Percentiles rank a stretch among this genome's conserved stretches.
Evolutionary conservation across 768 basidiomycete species (phyloP).

Genomic region (Pleurotus platypus): DNA sequence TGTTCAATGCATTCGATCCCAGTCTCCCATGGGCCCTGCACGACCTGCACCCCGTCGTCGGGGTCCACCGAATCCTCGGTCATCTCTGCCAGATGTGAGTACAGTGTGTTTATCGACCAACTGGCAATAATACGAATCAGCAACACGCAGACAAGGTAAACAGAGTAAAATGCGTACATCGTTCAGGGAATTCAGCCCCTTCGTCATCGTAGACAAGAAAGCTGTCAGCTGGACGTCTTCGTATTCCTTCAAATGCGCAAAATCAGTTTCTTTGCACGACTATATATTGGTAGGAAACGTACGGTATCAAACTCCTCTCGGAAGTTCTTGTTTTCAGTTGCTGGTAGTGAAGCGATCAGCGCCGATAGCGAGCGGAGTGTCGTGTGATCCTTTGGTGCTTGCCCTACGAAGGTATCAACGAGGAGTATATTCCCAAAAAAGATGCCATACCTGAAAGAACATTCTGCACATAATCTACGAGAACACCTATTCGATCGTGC

Average conservation of each 20-base stretch:
- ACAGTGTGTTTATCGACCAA: slow-evolving; percentile 9
- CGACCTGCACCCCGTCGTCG: not conserved
- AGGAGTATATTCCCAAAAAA: not conserved
- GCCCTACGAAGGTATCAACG: slow-evolving; percentile 38
- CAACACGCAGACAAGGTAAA: not conserved
- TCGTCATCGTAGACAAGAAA: slow-evolving; percentile 84
- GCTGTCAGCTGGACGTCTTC: slow-evolving; percentile 93
- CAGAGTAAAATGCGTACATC: slow-evolving; percentile 54
- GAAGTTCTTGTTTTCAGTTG: slow-evolving; percentile 80
- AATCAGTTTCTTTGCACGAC: too few species aligned
- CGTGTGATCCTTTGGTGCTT: slow-evolving; percentile 72
- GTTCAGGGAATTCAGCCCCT: slow-evolving; percentile 82
- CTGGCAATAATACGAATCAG: slow-evolving; percentile 14
- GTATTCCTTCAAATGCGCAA: slow-evolving; percentile 65
- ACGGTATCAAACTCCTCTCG: slow-evolving; percentile 88
- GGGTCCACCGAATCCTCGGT: not conserved
- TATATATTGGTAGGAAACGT: slow-evolving; percentile 13
- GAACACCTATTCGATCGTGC: slow-evolving; percentile 80
- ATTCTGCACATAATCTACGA: slow-evolving; percentile 82
- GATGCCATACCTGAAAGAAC: slow-evolving; percentile 64
- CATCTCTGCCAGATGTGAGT: slow-evolving; percentile 10
- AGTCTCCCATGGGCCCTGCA: not conserved
- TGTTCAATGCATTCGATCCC: slow-evolving; percentile 7
- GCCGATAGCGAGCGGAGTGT: slow-evolving; percentile 83
- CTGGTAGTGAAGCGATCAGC: slow-evolving; percentile 83